Base-by-base conservation (phyloP, 2,329 filamentous ascomycete genomes). In the Colletotrichum sp. region DNA sequence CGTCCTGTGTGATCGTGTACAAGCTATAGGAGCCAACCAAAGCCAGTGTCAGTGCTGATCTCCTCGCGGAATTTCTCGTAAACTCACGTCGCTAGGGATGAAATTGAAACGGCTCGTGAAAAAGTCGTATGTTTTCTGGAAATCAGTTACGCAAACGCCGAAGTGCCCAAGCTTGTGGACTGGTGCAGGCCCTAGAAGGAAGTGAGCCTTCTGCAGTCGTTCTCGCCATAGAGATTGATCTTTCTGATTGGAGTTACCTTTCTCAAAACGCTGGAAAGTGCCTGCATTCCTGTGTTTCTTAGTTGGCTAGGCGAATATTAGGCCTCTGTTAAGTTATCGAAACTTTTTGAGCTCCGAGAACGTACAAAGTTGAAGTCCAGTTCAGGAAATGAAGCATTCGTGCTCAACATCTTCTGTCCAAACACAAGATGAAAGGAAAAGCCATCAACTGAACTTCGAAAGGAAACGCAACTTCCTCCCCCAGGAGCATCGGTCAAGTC, bases 381-480 rank as follows among this genome's bases (percentile, higher is more conserved):
- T 70, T 87, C 79, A 4, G 86, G 83, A 69, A 87, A 84, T 32
- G 84, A 84, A 4, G 84, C 83, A 39, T 84, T 80, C 14, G 59
- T 36, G 28, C 83, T 81, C 0, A 84, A 84, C 6, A 79, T 80
- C 13, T 81, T 81, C 81, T 93, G 91, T 2, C 90, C 91, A 78
- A 89, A 83, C 2, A 93, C 86, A 0, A 93, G 84, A 79, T 92
- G 90, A 79, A 92, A 87, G 3, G 89, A 88, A 75, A 88, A 92
- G 1, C 87, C 89, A 74, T 92, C 90, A 3, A 91, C 85, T 1
- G 89, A 87, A 71, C 90, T 87, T 72, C 86, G 85, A 74, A 90
- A 88, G 0, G 87, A 89, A 6, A 92, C 89, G 13, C 86, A 83
- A 77, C 87, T 85, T 65, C 90, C 90, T 48, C 85, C 90, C 4